Evolutionary conservation across 116 monocot species (phyloP), one percentile per base, ranked within the genome.

Genomic region (Dioscorea cayenensis): DNA sequence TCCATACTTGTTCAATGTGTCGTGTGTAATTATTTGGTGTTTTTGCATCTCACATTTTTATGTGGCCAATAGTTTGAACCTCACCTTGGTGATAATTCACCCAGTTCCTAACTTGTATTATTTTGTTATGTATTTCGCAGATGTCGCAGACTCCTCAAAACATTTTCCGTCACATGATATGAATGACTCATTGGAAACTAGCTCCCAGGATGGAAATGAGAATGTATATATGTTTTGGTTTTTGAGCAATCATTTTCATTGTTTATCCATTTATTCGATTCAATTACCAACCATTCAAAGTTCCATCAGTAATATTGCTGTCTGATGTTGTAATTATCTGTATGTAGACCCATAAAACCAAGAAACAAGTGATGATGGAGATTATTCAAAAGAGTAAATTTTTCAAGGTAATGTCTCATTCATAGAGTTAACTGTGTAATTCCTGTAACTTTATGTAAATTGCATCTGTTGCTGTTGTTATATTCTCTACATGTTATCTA

Each of bases 301-400:
- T 59, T 59, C 6, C 59, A 59, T 16, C 59, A 0, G 59, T 21
- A 43, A 43, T 59, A 59, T 16, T 59, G 59, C 20, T 59, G 59
- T 21, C 17, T 62, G 5, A 62, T 62, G 7, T 7, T 1, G 36
- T 36, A 66, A 36, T 66, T 36, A 21, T 18, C 21, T 64, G 16
- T 65, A 13, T 50, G 72, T 68, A 97, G 93, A 72, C 28, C 25
- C 82, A 73, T 14, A 97, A 97, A 76, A 78, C 83, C 52, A 93
- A 97, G 77, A 97, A 97, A 76, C 88, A 97, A 83, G 87, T 88
- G 28, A 90, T 86, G 84, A 37, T 76, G 68, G 97, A 97, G 76
- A 83, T 97, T 20, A 93, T 97, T 52, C 77, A 76, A 61, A 97
- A 93, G 81, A 88, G 93, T 77, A 97, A 97, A 76, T 80, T 76